Percentiles rank a stretch among this genome's conserved stretches.
Conservation (phyloP, 2,329 filamentous ascomycete species). For the Cordyceps javanica region DNA sequence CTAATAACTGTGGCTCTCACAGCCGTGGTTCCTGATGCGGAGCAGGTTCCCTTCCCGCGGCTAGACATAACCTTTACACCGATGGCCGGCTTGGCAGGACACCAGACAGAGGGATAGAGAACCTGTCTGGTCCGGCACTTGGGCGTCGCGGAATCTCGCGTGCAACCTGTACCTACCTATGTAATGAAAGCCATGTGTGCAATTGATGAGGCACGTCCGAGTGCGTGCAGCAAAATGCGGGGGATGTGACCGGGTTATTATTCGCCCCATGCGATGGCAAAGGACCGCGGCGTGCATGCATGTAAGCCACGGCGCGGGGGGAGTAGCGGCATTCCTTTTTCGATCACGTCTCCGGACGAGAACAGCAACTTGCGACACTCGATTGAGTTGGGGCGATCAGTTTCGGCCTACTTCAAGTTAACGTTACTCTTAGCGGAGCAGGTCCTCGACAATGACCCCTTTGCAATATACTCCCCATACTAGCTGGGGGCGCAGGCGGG, state of each 20-base stretch:
- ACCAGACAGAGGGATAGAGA: not conserved
- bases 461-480: not conserved
- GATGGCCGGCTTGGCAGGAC: not conserved
- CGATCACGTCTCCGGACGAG: not conserved
- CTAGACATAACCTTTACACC: not conserved
- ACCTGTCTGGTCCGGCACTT: not conserved
- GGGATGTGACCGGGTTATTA: not conserved
- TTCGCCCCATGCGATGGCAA: not conserved
- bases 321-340: not conserved
- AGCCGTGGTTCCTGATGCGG: not conserved
- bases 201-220: not conserved
- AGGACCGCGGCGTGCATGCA: not conserved
- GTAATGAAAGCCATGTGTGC: not conserved
- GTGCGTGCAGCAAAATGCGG: not conserved
- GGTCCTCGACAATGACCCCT: not conserved
- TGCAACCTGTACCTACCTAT: not conserved
- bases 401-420: not conserved
- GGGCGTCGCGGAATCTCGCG: too few species aligned
- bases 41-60: not conserved
- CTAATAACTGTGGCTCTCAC: not conserved
- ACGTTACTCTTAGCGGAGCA: slow-evolving; percentile 10
- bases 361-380: not conserved
- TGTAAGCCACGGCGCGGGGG: not conserved
- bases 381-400: not conserved
- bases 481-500: not conserved